Base-by-base conservation (phyloP, 768 basidiomycete species). In the Punctularia strigosozonata region DNA sequence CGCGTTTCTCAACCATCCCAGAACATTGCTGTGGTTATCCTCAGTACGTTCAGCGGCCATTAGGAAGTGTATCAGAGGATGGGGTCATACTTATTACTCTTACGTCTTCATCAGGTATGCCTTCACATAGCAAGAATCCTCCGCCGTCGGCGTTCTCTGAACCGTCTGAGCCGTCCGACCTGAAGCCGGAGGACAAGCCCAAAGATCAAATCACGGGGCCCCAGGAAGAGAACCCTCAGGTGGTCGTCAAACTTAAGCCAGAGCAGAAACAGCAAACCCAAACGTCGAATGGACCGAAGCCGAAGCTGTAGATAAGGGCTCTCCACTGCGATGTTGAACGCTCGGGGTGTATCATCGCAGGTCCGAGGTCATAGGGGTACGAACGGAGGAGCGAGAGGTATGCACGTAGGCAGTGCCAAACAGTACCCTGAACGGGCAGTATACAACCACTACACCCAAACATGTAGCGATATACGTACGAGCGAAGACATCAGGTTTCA, bases 221-320 rank as follows among this genome's bases (percentile, higher is more conserved):
- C 40, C 54, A 58, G 46, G 56, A 50, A 45, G 57, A 57, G 53
- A 56, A 61, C 46, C 54, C 57, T 32, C 58, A 58, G 49, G 38
- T 53, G 22, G 40, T 51, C 24, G 49, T n/a, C n/a, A n/a, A n/a
- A n/a, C n/a, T n/a, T n/a, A n/a, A n/a, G n/a, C n/a, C 45, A 40
- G 47, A 51, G 20, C 25, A 26, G 33, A 39, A 30, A 10, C 28
- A 30, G 10, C 10, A 30, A 15, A 15, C 10, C 10, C 10, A 30
- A 30, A 30, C 10, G 28, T 30, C 28, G 28, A 30, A 30, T 15
- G 28, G 15, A 30, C 28, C 10, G 10, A 30, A 30, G 28, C 10
- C 10, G 28, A 30, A 30, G 15, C 28, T n/a, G n/a, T n/a, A n/a
- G n/a, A n/a, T n/a, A n/a, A n/a, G n/a, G n/a, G n/a, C n/a, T n/a